A percentile compares a stretch with the other conserved stretches of the same genome.
Conservation (phyloP, 2,329 filamentous ascomycete genomes). For the Allantophomopsis cytisporea region DNA sequence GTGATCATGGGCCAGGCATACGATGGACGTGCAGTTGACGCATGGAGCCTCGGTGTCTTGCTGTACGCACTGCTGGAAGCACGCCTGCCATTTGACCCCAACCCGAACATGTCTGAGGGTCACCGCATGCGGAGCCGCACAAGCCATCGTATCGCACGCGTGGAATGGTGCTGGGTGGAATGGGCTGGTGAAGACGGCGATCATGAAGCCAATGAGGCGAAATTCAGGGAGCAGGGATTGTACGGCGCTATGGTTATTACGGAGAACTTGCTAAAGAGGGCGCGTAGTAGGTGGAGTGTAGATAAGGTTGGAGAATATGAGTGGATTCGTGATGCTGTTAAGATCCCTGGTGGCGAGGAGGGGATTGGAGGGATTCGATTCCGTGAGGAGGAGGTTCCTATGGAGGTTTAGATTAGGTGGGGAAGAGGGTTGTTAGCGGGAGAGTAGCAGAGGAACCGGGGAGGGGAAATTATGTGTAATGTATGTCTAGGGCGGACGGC, state of each 20-base stretch:
- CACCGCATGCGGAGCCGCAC: slow-evolving; percentile 68
- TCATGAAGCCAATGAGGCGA: slow-evolving; percentile 54
- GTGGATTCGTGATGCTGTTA: slow-evolving; percentile 68
- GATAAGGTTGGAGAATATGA: slow-evolving; percentile 56
- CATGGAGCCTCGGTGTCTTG: slow-evolving; percentile 88
- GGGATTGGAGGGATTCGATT: neutral
- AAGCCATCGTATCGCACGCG: slow-evolving; percentile 86
- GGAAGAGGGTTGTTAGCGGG: neutral
- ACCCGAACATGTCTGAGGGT: slow-evolving; percentile 61
- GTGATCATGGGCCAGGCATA: slow-evolving; percentile 93
- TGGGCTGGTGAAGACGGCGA: slow-evolving; percentile 77
- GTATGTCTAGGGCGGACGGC: no score
- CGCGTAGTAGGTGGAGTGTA: slow-evolving; percentile 63
- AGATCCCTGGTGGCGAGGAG: slow-evolving; percentile 45
- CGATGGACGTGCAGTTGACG: slow-evolving; percentile 82
- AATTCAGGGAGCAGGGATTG: slow-evolving; percentile 50
- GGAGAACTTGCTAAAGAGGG: slow-evolving; percentile 73
- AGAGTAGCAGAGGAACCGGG: neutral
- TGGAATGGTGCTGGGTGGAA: slow-evolving; percentile 90
- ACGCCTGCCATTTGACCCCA: slow-evolving; percentile 84
- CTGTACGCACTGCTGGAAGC: slow-evolving; percentile 89
- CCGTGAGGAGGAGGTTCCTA: no score
- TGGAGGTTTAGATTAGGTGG: no score
- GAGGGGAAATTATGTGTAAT: neutral
- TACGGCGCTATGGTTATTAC: slow-evolving; percentile 69